Percentiles rank a stretch among this genome's conserved stretches.
phyloP scores from a whole-genome alignment of 208 protist species.

The Blechomonas ayalai region DNA sequence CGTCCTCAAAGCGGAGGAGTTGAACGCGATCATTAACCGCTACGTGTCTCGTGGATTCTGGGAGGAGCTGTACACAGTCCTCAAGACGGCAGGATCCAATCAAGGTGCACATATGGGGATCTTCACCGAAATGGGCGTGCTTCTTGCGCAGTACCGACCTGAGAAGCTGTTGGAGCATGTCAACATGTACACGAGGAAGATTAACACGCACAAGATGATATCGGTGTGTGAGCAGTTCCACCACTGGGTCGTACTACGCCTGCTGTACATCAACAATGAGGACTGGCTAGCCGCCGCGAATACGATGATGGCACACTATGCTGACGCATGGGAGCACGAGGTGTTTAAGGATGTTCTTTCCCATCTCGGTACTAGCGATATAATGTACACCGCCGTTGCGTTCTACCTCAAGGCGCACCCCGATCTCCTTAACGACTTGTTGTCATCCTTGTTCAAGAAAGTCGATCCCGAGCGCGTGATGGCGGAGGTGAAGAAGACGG shows the following conservation, averaged over 20 bases:
- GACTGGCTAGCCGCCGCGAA: conserved; percentile 98
- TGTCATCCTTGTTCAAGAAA: conserved; percentile 88
- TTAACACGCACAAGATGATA: conserved; percentile 98
- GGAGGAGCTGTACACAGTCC: conserved; percentile 93
- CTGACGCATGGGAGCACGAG: conserved; percentile 96
- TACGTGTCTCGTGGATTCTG: conserved; percentile 90
- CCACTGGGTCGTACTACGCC: conserved; percentile 95
- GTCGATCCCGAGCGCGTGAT: conserved; percentile 98
- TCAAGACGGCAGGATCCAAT: conserved; percentile 92
- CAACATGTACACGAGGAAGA: conserved; percentile 94
- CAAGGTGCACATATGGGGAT: conserved; percentile 98
- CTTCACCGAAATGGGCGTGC: conserved; percentile 98
- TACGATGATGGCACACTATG: conserved; percentile 97
- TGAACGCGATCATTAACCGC: conserved; percentile 90
- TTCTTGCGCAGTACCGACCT: conserved; percentile 99
- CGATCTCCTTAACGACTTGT: conserved; percentile 94
- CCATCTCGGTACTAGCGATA: conserved; percentile 95
- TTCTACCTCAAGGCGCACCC: conserved; percentile 97
- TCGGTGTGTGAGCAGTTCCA: conserved; percentile 90
- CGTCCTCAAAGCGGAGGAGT: conserved; percentile 97
- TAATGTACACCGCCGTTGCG: conserved; percentile 95
- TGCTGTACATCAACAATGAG: conserved; percentile 97
- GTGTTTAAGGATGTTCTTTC: conserved; percentile 97
- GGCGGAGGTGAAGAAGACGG: conserved; percentile 68
- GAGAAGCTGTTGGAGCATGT: conserved; percentile 99